Conservation (phyloP, 2,329 filamentous ascomycete species). For the Penicillium psychrosexuale region DNA sequence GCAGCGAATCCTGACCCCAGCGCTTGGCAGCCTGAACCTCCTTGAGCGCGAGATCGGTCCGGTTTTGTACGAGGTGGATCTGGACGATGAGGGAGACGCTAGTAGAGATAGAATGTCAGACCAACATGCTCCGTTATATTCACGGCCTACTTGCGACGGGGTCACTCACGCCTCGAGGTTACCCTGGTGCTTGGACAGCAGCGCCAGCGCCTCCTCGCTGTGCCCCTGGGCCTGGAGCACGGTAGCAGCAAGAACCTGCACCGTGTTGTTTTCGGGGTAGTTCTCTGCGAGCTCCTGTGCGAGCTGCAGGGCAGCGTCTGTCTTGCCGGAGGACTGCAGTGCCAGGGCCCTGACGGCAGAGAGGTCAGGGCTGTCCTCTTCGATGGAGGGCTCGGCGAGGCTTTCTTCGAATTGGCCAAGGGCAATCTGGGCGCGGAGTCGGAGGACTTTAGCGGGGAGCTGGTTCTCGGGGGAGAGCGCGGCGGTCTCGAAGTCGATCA, state of each 20-base stretch:
- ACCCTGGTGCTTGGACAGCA: conserved; percentile 80
- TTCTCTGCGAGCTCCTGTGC: conserved; percentile 66
- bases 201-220: conserved; percentile 76
- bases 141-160: neutral
- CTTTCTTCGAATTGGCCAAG: conserved; percentile 75
- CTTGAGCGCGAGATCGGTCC: conserved; percentile 84
- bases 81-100: conserved; percentile 84
- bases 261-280: conserved; percentile 68
- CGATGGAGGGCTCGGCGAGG: conserved; percentile 62
- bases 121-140: neutral
- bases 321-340: conserved; percentile 59
- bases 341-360: conserved; percentile 75
- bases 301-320: conserved; percentile 59
- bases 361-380: conserved; percentile 67
- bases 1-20: conserved; percentile 91
- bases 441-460: conserved; percentile 71
- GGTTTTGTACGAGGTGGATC: conserved; percentile 88
- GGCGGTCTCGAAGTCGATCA: conserved; percentile 79
- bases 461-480: conserved; percentile 75
- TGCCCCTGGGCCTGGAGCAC: conserved; percentile 76
- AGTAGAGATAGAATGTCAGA: conserved; percentile 11
- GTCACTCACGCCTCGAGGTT: conserved; percentile 69
- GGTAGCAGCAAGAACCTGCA: conserved; percentile 79
- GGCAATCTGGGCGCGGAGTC: conserved; percentile 78
- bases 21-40: conserved; percentile 81